phyloP scores from a whole-genome alignment of 768 basidiomycete genomes.

The Podaxis sp. region DNA sequence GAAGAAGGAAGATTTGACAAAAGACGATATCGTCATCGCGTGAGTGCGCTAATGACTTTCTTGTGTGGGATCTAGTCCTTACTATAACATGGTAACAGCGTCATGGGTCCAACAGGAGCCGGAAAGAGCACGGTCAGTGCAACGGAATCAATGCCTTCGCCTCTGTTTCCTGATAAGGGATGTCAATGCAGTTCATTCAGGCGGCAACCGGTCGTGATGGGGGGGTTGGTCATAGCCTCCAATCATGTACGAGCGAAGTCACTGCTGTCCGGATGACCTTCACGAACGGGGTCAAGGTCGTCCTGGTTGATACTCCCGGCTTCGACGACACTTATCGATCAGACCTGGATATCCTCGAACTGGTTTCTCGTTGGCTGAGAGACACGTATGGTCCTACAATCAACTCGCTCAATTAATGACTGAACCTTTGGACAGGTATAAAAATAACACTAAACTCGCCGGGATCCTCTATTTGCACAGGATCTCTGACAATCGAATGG shows the following conservation, averaged over 20 bases:
- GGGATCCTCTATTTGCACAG: slow-evolving; percentile 8
- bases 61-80: not conserved
- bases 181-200: not conserved
- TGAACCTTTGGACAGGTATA: not conserved
- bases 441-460: not conserved
- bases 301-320: slow-evolving; percentile 28
- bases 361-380: slow-evolving; percentile 25
- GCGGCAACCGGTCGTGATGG: slow-evolving; percentile 22
- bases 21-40: slow-evolving; percentile 23
- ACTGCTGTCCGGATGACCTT: slow-evolving; percentile 12
- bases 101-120: slow-evolving; percentile 31
- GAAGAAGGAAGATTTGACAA: not conserved
- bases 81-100: slow-evolving; percentile 15
- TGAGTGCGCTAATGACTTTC: slow-evolving; percentile 12
- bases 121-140: slow-evolving; percentile 30
- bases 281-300: slow-evolving; percentile 1
- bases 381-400: slow-evolving; percentile 20
- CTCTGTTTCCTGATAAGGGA: not conserved
- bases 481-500: slow-evolving; percentile 4
- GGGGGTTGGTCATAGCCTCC: slow-evolving; percentile 22
- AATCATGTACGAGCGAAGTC: slow-evolving; percentile 25
- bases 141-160: not conserved
- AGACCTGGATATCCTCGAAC: slow-evolving; percentile 24
- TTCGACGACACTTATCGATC: slow-evolving; percentile 24
- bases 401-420: not conserved